Conservation (phyloP, 768 basidiomycete genomes). For the Mycena leptocephala region DNA sequence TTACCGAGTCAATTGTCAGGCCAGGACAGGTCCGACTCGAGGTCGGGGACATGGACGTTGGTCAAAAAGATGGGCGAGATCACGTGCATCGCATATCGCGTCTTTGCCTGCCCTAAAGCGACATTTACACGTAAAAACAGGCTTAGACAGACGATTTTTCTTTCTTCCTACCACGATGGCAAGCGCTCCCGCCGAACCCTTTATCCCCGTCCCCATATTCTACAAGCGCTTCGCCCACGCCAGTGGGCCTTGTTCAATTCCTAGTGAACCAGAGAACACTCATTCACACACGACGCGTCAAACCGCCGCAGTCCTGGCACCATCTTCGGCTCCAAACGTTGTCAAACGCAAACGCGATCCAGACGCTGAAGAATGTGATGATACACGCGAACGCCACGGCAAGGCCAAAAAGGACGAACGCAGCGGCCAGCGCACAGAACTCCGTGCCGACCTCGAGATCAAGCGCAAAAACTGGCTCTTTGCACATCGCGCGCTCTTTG, state of each 20-base stretch:
- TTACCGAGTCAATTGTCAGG: no score
- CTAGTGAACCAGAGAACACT: not conserved
- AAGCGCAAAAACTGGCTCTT: constrained; percentile 61
- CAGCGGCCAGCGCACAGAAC: constrained; percentile 1
- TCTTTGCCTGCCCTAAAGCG: constrained; percentile 7
- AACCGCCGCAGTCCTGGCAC: not conserved
- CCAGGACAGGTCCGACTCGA: no score
- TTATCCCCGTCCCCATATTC: constrained; percentile 5
- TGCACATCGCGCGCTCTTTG: constrained; percentile 61
- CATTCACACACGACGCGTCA: constrained; percentile 1
- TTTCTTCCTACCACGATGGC: constrained; percentile 9
- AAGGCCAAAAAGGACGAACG: constrained; percentile 23
- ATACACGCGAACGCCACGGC: not conserved
- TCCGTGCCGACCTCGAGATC: constrained; percentile 18
- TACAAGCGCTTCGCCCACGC: not conserved
- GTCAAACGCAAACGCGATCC: constrained; percentile 22
- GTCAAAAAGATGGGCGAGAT: no score
- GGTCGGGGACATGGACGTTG: no score
- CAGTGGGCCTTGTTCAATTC: not conserved
- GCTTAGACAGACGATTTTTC: not conserved
- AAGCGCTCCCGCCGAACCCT: not conserved
- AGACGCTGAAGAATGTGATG: not conserved
- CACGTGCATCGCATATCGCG: not conserved
- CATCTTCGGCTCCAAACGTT: not conserved
- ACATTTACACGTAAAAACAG: not conserved